phyloP scores from a whole-genome alignment of 495 filamentous ascomycete genomes.

The Neurospora africana region DNA sequence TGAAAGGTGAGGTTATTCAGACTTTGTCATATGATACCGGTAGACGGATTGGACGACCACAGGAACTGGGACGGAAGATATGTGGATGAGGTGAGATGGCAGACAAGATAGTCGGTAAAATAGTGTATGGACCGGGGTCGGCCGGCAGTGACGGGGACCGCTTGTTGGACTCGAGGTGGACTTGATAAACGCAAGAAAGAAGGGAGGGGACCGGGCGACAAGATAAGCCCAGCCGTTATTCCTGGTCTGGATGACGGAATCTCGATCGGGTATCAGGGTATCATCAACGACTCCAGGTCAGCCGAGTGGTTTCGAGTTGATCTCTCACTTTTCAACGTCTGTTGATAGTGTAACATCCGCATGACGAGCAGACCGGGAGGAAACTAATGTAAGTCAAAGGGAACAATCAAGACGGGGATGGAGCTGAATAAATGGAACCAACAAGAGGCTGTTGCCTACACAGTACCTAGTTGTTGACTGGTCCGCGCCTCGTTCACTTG shows the following conservation, averaged over 20 bases:
- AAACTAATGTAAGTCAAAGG: background rate
- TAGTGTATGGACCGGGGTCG: background rate
- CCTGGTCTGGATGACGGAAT: background rate
- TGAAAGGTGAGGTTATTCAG: background rate
- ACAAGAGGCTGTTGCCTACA: background rate
- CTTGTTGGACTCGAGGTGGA: background rate
- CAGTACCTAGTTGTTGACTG: background rate
- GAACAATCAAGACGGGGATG: background rate
- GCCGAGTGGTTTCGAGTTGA: background rate
- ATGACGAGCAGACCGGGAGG: background rate
- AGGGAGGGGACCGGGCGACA: background rate
- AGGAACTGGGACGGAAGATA: background rate
- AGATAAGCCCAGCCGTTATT: background rate
- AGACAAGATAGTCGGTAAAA: background rate
- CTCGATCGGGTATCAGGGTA: background rate
- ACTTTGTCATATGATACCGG: background rate
- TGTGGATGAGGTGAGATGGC: background rate
- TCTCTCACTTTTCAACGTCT: background rate
- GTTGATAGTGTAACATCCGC: background rate
- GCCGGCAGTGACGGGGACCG: background rate
- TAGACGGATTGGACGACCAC: background rate
- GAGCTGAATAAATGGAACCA: background rate
- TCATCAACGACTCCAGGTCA: background rate
- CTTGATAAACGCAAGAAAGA: background rate
- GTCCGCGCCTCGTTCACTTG: background rate